Evolutionary conservation across 2,329 filamentous ascomycete species (phyloP), one percentile per base, ranked within the genome.

Genomic region (Talaromyces sp.): DNA sequence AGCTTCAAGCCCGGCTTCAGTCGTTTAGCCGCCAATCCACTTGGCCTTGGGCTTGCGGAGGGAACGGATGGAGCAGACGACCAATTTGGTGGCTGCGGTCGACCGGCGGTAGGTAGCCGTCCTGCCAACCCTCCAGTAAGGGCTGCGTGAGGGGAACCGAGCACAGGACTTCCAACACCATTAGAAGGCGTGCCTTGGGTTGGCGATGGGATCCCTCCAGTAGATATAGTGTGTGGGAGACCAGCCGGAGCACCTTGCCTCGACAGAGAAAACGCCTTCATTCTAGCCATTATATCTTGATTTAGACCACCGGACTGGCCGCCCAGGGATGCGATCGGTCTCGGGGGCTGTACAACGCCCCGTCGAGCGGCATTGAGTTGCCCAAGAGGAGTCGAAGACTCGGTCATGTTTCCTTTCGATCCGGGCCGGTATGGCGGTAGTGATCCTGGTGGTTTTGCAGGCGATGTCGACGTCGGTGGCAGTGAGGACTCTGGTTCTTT

Each of bases 311-410:
- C 80, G 40, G 78, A 75, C 58, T 78, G 71, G 33, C 66, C 63
- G 39, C 70, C 71, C 65, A 73, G 70, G 3, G 72, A 73, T 6
- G 71, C 61, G 10, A 65, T 65, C 5, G 63, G 66, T 15, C 67
- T 70, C 36, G 63, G 60, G 15, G 53, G 66, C 58, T 17, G 66
- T 60, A 21, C 63, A 62, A n/a, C 65, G 31, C 68, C 70, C 66
- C 83, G 78, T 63, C 85, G 78, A 39, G 84, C 85, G 51, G 84
- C 83, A 72, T 87, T 91, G 67, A 96, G 77, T 59, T 89, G 83
- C 40, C 91, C 91, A 3, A 92, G 78, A 40, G 89, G 86, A 28
- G 88, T 94, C n/a, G 91, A 96, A n/a, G 86, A 91, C 57, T 72
- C 65, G 10, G 52, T 59, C 53, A 59, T 56, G 35, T 25, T 52